Evolutionary conservation across 768 basidiomycete genomes (phyloP), one percentile per base, ranked within the genome.

Genomic region (Rhodosporidiobolus sp.): DNA sequence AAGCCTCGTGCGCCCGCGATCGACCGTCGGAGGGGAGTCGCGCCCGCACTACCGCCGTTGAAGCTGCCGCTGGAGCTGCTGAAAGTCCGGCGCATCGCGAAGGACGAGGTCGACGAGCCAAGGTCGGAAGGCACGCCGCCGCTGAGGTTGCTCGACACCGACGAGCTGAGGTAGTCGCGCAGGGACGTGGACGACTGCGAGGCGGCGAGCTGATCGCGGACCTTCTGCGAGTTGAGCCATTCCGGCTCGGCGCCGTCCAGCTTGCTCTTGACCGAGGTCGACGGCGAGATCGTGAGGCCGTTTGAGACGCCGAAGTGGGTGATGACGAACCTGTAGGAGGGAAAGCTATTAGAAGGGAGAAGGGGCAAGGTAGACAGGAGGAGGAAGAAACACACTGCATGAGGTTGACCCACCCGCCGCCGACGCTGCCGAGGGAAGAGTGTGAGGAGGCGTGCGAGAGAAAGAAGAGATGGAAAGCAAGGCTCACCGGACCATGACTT

Each of bases 401-500:
- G 63, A 97, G 82, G 80, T 95, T 93, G 66, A 87, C 83, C 94
- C 94, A 97, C 26, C 94, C 94, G 48, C 94, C 94, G 35, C 94
- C 94, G 22, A 96, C 92, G 70, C 56, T 66, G 56, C 0, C 3
- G 11, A 24, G 6, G 14, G 28, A 1, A 32, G 20, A 24, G 43
- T 43, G 38, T 56, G 54, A 26, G 54, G 10, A 16, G 14, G 35
- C 57, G 35, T 0, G 12, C 19, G 20, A 19, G 26, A 28, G n/a
- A n/a, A n/a, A n/a, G n/a, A n/a, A n/a, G n/a, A n/a, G n/a, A n/a
- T n/a, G n/a, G n/a, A n/a, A n/a, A n/a, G n/a, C n/a, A n/a, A n/a
- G n/a, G n/a, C n/a, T n/a, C n/a, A n/a, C n/a, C 65, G 87, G 55
- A 97, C 94, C 94, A 96, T 96, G 73, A 95, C 93, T 0, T 90